Base-by-base conservation (phyloP, 805 yeast genomes). In the Candida namnaoensis region DNA sequence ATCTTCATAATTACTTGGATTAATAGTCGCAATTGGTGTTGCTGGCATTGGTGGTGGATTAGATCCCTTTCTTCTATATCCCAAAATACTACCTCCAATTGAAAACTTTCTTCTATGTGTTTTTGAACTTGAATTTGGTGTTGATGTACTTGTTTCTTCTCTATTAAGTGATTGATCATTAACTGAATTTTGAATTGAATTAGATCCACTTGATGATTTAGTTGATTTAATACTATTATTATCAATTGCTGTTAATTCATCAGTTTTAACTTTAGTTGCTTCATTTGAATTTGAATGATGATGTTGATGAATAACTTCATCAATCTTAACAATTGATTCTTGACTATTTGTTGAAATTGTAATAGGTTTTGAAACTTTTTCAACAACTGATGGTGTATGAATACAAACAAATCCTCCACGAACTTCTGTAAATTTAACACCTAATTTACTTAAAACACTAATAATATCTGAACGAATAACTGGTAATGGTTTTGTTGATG, bases 401-500 rank as follows among this genome's bases (percentile, higher is more conserved):
- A 78, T 72, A 66, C 98, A 90, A 24, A 87, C 74, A 59, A 91
- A 90, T 0, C 97, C 98, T 44, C 98, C 97, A 55, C 83, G 83
- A 23, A 90, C 95, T 62, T 90, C 98, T 47, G 81, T 83, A 59
- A 74, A 90, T 44, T 79, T 77, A 38, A 91, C 93, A 26, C 87
- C 88, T 56, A 87, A 69, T 47, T 78, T 78, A 15, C 78, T 79
- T 57, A 90, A 71, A 1, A 84, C 91, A 19, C 78, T 73, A 27
- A 90, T 84, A 35, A 90, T 80, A 57, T 85, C 90, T 55, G 84
- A 80, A 42, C 97, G 76, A 43, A 90, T 88, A 47, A 86, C 84
- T 11, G 95, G 90, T 42, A 91, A 69, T 15, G 96, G 93, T 53
- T 88, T 88, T 5, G 96, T 86, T 2, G 96, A 88, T 0, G 98